Base-by-base conservation (phyloP, 805 yeast genomes). In the Candida sakaeoensis region DNA sequence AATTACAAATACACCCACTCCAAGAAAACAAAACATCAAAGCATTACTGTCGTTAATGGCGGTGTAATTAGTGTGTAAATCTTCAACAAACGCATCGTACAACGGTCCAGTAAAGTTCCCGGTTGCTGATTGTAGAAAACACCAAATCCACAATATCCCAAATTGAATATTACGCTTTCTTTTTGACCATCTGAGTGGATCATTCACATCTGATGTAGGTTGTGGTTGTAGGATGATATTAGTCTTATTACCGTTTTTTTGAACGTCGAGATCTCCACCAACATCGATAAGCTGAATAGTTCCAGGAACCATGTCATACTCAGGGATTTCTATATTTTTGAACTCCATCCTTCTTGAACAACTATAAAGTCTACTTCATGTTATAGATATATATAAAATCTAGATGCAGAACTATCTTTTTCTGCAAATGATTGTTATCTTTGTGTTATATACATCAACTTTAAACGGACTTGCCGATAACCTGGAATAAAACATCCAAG, bases 131-230 rank as follows among this genome's bases (percentile, higher is more conserved):
- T 52, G 43, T 33, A 59, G 41, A 17, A 52, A 50, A 8, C 51
- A 17, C 60, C 63, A 60, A 4, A 57, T 37, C 37, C 57, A 58
- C 2, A 61, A 42, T n/a, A 60, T 47, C 8, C 44, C 32, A 34
- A 63, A 63, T 40, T 64, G 69, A 19, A 46, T 41, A 9, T 47
- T 42, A 33, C 62, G 63, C 44, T 62, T 64, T 12, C 34, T 29
- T 29, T 53, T 52, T 5, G 58, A 41, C 68, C 69, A 64, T 34
- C 63, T 47, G 26, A 64, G 54, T 2, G 69, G 70, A 41, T 64
- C 68, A 41, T 63, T 61, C 18, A 52, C 46, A 40, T 63, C 54
- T 30, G 54, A 46, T 35, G 58, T 50, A 15, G 70, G 69, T 37
- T 63, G 66, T 1, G 69, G 69, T 33, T 58, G 57, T 27, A 63